Base-by-base conservation (phyloP, 2,329 filamentous ascomycete species). In the Aureobasidium lini region DNA sequence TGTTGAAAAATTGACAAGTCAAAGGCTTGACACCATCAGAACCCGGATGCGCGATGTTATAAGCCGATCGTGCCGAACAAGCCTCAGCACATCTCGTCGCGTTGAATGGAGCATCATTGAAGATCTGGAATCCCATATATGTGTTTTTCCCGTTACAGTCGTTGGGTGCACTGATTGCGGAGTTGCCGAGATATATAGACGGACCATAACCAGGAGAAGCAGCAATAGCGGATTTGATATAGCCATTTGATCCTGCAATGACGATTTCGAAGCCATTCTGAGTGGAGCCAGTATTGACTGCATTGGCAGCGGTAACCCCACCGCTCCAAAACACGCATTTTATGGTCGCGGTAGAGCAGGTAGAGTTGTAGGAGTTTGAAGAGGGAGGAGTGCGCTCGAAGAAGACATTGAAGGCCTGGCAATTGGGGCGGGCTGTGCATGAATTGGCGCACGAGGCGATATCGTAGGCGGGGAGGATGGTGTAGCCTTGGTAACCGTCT, bases 241-340 rank as follows among this genome's bases (percentile, higher is more conserved):
- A 62, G 31, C 61, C 61, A 10, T 62, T 62, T 3, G 44, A 53
- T 4, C 61, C 61, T 13, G 62, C 57, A 11, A 63, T 61, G 15
- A 60, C 60, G 11, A 63, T 53, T 29, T 62, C n/a, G n/a, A 62
- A 63, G 18, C 65, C 48, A 29, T 61, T 63, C 7, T 69, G 68
- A 47, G 61, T 69, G 62, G 73, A 66, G 31, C 71, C 73, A 2
- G 36, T 47, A 63, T 74, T 75, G 23, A 49, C 68, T 2, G 71
- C 71, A 7, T 67, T 70, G 0, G 59, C 61, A 4, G 61, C 47
- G 9, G 57, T 59, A 48, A 73, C 59, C 2, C 62, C 61, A 2
- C 66, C 65, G 13, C 71, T 71, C 66, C 69, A 74, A 32, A 70
- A 63, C 1, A 69, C 66, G 62, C 73, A 75, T 61, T 73, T 72